These are phyloP conservation scores for Phytophthora megakarya DNA, from an alignment of 352 stramenopile species.

Conservation along the genomic window DNA sequence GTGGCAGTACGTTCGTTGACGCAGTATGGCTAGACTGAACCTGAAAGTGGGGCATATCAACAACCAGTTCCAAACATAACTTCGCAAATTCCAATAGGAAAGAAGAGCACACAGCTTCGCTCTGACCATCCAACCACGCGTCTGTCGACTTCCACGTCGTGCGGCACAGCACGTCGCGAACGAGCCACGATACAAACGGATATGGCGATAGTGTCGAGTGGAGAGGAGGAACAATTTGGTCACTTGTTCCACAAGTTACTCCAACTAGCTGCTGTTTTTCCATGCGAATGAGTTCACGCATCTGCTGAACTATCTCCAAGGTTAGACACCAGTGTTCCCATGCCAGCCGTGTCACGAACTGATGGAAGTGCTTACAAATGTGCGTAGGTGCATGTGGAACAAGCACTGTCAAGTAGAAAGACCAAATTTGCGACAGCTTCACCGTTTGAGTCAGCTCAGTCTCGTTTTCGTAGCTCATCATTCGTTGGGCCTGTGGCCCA, in stretches of 20 bases:
- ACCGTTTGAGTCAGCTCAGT: constrained; percentile 33
- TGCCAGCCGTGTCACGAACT: constrained; percentile 77
- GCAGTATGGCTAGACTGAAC: constrained; percentile 45
- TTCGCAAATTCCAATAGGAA: constrained; percentile 79
- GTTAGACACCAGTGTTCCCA: constrained; percentile 88
- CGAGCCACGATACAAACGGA: constrained; percentile 83
- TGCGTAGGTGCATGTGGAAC: constrained; percentile 75
- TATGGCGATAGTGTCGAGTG: constrained; percentile 61
- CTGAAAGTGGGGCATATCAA: constrained; percentile 80
- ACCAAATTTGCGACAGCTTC: constrained; percentile 83
- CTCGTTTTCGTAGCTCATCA: constrained; percentile 6
- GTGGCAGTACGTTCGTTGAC: constrained; percentile 72
- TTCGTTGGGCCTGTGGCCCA: not conserved
- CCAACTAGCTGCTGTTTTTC: constrained; percentile 64
- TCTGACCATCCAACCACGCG: constrained; percentile 63
- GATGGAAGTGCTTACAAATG: constrained; percentile 82
- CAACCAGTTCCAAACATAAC: constrained; percentile 74
- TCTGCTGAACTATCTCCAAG: constrained; percentile 83
- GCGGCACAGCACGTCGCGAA: constrained; percentile 81
- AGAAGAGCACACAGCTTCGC: constrained; percentile 58
- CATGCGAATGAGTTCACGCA: constrained; percentile 71
- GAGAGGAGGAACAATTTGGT: constrained; percentile 27
- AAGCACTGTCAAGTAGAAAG: constrained; percentile 75
- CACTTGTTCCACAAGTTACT: constrained; percentile 10
- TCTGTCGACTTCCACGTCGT: constrained; percentile 83